Evolutionary conservation across 768 basidiomycete species (phyloP).

Genomic region (Tubosaeta sp.): DNA sequence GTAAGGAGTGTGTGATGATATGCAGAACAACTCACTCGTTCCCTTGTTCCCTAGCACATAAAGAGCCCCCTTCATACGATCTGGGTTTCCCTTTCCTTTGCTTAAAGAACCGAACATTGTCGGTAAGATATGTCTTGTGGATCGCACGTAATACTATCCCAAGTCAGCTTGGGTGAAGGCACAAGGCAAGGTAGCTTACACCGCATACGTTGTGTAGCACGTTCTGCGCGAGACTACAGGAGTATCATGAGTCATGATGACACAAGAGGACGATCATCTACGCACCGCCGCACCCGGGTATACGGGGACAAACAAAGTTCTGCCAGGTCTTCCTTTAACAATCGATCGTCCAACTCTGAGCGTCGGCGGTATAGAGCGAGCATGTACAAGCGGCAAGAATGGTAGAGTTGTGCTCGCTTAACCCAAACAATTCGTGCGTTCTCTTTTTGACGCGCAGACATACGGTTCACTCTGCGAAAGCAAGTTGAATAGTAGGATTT

Average conservation of each 20-base stretch:
- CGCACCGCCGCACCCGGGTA: conserved; percentile 69
- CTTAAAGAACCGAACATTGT: conserved; percentile 55
- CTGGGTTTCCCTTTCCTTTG: conserved; percentile 81
- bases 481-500: neutral
- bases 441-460: conserved; percentile 68
- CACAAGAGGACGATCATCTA: neutral
- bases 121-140: conserved; percentile 63
- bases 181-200: conserved; percentile 37
- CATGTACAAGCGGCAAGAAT: conserved; percentile 71
- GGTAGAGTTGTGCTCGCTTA: conserved; percentile 77
- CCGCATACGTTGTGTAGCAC: conserved; percentile 61
- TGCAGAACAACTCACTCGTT: conserved; percentile 42
- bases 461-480: conserved; percentile 51
- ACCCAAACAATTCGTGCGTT: conserved; percentile 72
- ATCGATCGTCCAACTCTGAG: conserved; percentile 65
- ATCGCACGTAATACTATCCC: conserved; percentile 62
- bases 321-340: conserved; percentile 58
- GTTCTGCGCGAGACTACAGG: conserved; percentile 59
- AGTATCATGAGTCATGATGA: conserved; percentile 1
- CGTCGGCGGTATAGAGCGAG: conserved; percentile 72
- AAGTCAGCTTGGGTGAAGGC: conserved; percentile 7
- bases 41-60: conserved; percentile 76
- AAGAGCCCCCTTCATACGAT: conserved; percentile 92
- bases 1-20: neutral
- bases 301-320: conserved; percentile 79